These are phyloP conservation scores for Colletotrichum orbiculare DNA, from an alignment of 2,329 filamentous ascomycete genomes.

Conservation along the genomic window DNA sequence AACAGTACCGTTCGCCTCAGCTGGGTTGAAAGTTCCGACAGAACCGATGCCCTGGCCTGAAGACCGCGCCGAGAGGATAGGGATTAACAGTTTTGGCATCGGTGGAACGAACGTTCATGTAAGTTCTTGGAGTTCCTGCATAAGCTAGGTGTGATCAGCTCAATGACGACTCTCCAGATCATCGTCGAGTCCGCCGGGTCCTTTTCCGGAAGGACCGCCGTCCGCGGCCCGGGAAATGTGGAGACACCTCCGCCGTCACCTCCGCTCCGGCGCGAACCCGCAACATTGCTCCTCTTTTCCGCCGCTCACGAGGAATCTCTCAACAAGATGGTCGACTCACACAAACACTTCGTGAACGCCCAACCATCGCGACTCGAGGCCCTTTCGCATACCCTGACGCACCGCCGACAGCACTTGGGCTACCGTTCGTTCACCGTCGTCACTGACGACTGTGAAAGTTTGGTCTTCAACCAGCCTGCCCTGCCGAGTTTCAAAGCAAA, in stretches of 20 bases:
- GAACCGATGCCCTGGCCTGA: slow-evolving; percentile 42
- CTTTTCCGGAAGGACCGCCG: slow-evolving; percentile 1
- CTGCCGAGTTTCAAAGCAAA: slow-evolving; percentile 17
- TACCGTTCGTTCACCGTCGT: slow-evolving; percentile 41
- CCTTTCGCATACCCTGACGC: slow-evolving; percentile 45
- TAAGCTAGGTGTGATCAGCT: no score
- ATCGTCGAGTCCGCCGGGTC: slow-evolving; percentile 24
- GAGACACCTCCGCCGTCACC: slow-evolving; percentile 24
- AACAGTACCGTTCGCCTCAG: slow-evolving; percentile 39
- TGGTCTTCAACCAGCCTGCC: slow-evolving; percentile 39
- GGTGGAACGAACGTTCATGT: slow-evolving; percentile 53
- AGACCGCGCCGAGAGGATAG: slow-evolving; percentile 42
- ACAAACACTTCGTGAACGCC: slow-evolving; percentile 37
- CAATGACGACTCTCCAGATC: slow-evolving; percentile 2
- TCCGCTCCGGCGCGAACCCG: slow-evolving; percentile 9
- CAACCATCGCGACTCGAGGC: slow-evolving; percentile 36
- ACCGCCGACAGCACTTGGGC: slow-evolving; percentile 43
- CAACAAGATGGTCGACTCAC: slow-evolving; percentile 39
- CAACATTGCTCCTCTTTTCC: slow-evolving; percentile 37
- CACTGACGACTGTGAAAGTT: slow-evolving; percentile 31
- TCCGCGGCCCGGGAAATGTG: slow-evolving; percentile 10
- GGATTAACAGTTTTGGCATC: slow-evolving; percentile 53
- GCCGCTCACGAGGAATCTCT: slow-evolving; percentile 38
- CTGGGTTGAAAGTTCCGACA: slow-evolving; percentile 41
- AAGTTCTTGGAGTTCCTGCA: slow-evolving; percentile 9